Evolutionary conservation across 208 protist genomes (phyloP).

Genomic region (Leishmania tropica): DNA sequence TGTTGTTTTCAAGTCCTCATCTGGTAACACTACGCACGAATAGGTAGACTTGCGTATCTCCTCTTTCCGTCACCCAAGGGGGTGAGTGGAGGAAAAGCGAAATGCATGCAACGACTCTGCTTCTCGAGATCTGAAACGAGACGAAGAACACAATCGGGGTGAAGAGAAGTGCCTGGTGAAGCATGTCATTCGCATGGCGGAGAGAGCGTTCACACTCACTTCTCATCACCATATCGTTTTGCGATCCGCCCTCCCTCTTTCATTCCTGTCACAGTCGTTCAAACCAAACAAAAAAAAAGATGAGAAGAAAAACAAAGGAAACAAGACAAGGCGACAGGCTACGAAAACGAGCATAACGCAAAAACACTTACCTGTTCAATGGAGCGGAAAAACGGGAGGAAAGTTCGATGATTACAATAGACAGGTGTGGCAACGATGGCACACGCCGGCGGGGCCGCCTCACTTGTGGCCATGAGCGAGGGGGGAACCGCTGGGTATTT

Average conservation of each 20-base stretch:
- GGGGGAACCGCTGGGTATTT: not conserved
- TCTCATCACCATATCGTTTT: not conserved
- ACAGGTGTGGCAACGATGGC: not conserved
- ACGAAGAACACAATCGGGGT: not conserved
- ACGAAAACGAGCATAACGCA: not conserved
- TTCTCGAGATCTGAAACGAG: slow-evolving; percentile 1
- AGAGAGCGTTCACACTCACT: not conserved
- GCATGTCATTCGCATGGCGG: not conserved
- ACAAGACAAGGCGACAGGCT: not conserved
- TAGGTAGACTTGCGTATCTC: not conserved
- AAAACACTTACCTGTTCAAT: not conserved
- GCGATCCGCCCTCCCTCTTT: not conserved
- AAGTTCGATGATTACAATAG: slow-evolving; percentile 1
- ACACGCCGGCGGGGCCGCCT: not conserved
- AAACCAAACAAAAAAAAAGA: not conserved
- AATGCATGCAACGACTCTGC: not conserved
- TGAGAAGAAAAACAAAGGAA: not conserved
- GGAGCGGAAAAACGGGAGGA: slow-evolving; percentile 1
- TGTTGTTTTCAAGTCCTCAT: not conserved
- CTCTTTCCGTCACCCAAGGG: not conserved
- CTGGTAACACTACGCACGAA: not conserved
- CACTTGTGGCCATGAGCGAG: not conserved
- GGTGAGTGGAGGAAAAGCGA: not conserved
- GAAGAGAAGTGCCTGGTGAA: not conserved
- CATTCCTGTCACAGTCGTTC: not conserved